Conservation (phyloP, 495 filamentous ascomycete genomes). For the Geoglossum glabrum region DNA sequence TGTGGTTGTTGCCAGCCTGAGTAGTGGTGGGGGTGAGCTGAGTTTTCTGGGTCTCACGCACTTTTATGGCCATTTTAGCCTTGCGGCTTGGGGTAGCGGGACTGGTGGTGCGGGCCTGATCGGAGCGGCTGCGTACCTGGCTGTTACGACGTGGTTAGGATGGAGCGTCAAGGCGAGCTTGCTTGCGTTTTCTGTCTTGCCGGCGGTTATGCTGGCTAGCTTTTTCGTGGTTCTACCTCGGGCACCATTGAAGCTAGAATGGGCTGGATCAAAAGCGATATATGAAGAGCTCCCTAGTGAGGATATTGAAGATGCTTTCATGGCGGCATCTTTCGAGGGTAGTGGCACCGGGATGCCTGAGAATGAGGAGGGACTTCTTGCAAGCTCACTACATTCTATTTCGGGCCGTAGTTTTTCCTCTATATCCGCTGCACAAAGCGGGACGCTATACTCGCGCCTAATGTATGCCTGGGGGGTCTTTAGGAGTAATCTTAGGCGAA, state of each 20-base stretch:
- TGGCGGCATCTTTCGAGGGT: neutral
- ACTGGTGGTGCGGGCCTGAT: constrained; percentile 79
- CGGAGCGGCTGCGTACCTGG: constrained; percentile 69
- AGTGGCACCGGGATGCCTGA: constrained; percentile 2
- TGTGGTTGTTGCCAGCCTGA: constrained; percentile 66
- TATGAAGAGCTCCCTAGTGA: constrained; percentile 6
- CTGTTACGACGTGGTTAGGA: constrained; percentile 60
- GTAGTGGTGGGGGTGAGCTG: constrained; percentile 68
- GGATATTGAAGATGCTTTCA: constrained; percentile 19
- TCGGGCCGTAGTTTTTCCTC: constrained; percentile 8
- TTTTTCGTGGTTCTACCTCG: constrained; percentile 67
- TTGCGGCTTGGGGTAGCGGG: constrained; percentile 84
- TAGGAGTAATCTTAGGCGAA: constrained; percentile 1
- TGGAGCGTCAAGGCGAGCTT: constrained; percentile 51
- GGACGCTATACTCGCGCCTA: neutral
- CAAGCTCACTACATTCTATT: constrained; percentile 12
- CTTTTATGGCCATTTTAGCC: constrained; percentile 74
- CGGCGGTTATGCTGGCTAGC: constrained; percentile 59
- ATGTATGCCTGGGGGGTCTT: neutral
- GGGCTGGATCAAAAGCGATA: constrained; percentile 6
- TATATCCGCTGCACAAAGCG: neutral
- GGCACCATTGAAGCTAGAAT: constrained; percentile 17
- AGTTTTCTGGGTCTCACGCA: constrained; percentile 83
- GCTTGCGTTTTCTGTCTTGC: constrained; percentile 55
- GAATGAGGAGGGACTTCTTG: constrained; percentile 19